Percentiles rank a stretch among this genome's conserved stretches.
These are phyloP conservation scores for Protea cynaroides DNA, from an alignment of 164 flowering plant genomes.

Conservation along the genomic window DNA sequence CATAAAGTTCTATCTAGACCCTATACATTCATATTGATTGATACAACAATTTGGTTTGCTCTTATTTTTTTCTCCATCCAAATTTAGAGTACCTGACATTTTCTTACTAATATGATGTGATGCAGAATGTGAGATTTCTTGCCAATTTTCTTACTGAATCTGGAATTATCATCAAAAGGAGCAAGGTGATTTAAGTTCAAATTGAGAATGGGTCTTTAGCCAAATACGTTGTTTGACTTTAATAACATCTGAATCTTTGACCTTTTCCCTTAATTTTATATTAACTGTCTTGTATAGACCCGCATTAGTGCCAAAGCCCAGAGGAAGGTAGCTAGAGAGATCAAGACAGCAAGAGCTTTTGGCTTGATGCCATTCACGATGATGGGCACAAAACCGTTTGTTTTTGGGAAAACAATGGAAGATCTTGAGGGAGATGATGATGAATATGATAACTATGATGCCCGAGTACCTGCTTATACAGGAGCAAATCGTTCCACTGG, in stretches of 20 bases:
- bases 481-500: background rate
- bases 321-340: conserved; percentile 89
- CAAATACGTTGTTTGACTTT: too few species aligned
- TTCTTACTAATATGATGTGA: background rate
- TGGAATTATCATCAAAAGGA: conserved; percentile 81
- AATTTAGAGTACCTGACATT: background rate
- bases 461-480: background rate
- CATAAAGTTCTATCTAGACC: too few species aligned
- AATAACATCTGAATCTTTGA: background rate
- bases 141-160: conserved; percentile 87
- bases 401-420: conserved; percentile 61
- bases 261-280: background rate
- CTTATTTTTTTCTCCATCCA: background rate
- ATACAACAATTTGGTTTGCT: background rate
- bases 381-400: conserved; percentile 78
- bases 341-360: conserved; percentile 89
- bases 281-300: conserved; percentile 38
- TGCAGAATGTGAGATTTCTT: conserved; percentile 88
- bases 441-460: conserved; percentile 18
- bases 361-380: conserved; percentile 94
- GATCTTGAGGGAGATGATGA: conserved; percentile 42
- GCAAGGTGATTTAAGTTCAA: conserved; percentile 41
- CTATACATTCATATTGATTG: too few species aligned
- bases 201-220: background rate
- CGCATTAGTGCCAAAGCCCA: conserved; percentile 91